A percentile compares a stretch with the other conserved stretches of the same genome.
These are phyloP conservation scores for Paxillus rubicundulus DNA, from an alignment of 768 basidiomycete genomes.

Conservation along the genomic window DNA sequence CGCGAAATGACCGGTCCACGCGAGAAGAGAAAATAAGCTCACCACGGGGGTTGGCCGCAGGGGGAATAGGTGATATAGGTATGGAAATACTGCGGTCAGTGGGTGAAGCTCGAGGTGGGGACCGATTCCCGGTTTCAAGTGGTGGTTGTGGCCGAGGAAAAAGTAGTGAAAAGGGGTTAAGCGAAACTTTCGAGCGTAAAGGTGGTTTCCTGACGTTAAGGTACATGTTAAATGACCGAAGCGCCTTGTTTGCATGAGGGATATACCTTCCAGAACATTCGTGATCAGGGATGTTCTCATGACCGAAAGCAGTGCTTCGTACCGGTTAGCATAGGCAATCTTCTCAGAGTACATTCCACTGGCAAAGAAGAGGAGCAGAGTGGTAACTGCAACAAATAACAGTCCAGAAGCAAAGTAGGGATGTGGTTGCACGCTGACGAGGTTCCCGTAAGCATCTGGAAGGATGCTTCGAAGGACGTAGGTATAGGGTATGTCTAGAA, in stretches of 20 bases:
- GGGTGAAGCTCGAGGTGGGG: constrained; percentile 29
- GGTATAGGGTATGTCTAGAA: constrained; percentile 64
- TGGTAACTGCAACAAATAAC: constrained; percentile 85
- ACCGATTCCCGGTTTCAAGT: constrained; percentile 17
- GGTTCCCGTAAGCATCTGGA: constrained; percentile 47
- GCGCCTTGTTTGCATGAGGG: constrained; percentile 88
- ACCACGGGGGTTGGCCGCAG: constrained; percentile 85
- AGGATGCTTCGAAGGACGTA: constrained; percentile 46
- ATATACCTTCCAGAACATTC: constrained; percentile 67
- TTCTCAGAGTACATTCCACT: constrained; percentile 96
- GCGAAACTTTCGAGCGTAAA: constrained; percentile 54
- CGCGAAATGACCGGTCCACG: constrained; percentile 78
- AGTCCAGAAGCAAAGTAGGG: constrained; percentile 78
- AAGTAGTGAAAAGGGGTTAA: constrained; percentile 39
- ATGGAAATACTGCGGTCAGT: constrained; percentile 46
- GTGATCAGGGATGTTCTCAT: constrained; percentile 15
- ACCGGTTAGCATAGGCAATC: constrained; percentile 96
- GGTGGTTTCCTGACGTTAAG: constrained; percentile 89
- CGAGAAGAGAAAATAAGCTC: constrained; percentile 95
- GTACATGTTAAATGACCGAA: constrained; percentile 95
- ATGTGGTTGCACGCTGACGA: constrained; percentile 48
- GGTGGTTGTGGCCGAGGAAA: constrained; percentile 31
- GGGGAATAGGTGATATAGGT: constrained; percentile 71
- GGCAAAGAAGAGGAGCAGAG: constrained; percentile 91
- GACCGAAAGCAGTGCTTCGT: constrained; percentile 30